These are phyloP conservation scores for Hemisphaericaspora nanyangensis DNA, from an alignment of 805 yeast genomes.

Conservation along the genomic window DNA sequence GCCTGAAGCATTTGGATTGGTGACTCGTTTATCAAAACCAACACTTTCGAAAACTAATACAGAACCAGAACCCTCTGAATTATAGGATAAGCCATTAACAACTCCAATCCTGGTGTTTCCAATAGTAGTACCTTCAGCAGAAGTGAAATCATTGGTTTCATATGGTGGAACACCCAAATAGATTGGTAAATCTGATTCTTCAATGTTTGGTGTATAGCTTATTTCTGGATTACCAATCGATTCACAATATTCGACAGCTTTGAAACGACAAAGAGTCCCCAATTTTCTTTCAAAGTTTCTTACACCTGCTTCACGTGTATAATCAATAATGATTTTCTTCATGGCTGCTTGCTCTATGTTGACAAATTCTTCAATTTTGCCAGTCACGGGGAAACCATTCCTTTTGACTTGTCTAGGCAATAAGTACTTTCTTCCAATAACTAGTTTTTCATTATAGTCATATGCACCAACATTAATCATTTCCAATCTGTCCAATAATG, in stretches of 20 bases:
- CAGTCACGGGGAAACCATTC: slow-evolving; percentile 52
- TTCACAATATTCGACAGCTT: slow-evolving; percentile 66
- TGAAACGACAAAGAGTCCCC: slow-evolving; percentile 74
- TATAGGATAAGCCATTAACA: slow-evolving; percentile 85
- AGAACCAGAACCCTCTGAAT: slow-evolving; percentile 83
- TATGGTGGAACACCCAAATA: slow-evolving; percentile 64
- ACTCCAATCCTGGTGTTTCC: slow-evolving; percentile 60
- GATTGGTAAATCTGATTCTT: slow-evolving; percentile 54
- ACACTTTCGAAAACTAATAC: slow-evolving; percentile 76
- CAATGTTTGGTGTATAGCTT: slow-evolving; percentile 40
- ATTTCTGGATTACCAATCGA: slow-evolving; percentile 15
- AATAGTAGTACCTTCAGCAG: slow-evolving; percentile 31
- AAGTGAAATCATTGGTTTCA: slow-evolving; percentile 27
- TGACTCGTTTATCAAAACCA: slow-evolving; percentile 47
- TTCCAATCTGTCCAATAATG: slow-evolving; percentile 81
- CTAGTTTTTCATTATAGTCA: slow-evolving; percentile 70
- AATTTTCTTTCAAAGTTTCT: slow-evolving; percentile 72
- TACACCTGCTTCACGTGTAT: slow-evolving; percentile 85
- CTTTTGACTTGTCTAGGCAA: slow-evolving; percentile 71
- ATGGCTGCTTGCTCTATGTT: slow-evolving; percentile 51
- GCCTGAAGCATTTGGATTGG: slow-evolving; percentile 3
- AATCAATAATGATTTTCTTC: slow-evolving; percentile 58
- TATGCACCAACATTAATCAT: slow-evolving; percentile 76
- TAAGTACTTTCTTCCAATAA: slow-evolving; percentile 64
- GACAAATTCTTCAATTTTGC: slow-evolving; percentile 32